A percentile compares a stretch with the other conserved stretches of the same genome.
Conservation (phyloP, 768 basidiomycete genomes). For the Lanmaoa pseudosensibilis region DNA sequence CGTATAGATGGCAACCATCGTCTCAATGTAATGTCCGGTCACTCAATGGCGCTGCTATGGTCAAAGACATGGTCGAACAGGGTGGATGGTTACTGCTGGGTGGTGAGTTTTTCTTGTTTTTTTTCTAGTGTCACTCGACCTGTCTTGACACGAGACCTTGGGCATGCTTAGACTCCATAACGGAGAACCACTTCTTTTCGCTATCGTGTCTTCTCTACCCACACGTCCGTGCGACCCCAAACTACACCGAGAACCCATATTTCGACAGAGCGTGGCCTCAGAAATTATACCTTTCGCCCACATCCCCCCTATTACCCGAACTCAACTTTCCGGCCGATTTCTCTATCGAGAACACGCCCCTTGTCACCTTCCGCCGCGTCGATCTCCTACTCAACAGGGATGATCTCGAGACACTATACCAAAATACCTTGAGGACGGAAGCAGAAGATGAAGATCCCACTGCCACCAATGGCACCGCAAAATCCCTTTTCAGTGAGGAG, state of each 20-base stretch:
- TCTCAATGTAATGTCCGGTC: constrained; percentile 43
- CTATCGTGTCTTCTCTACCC: constrained; percentile 65
- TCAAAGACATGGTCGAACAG: constrained; percentile 60
- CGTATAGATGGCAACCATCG: constrained; percentile 56
- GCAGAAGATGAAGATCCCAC: constrained; percentile 13
- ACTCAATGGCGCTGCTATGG: constrained; percentile 43
- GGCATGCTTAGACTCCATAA: constrained; percentile 53
- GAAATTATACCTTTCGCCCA: constrained; percentile 57
- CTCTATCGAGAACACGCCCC: constrained; percentile 55
- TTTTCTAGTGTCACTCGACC: not conserved
- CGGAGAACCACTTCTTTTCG: constrained; percentile 75
- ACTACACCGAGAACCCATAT: constrained; percentile 51
- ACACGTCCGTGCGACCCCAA: constrained; percentile 64
- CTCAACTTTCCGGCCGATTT: constrained; percentile 52
- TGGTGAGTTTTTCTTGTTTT: constrained; percentile 43
- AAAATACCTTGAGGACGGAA: constrained; percentile 20
- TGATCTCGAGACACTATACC: constrained; percentile 50
- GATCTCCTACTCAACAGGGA: constrained; percentile 54
- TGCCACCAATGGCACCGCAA: constrained; percentile 26
- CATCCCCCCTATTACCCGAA: constrained; percentile 38
- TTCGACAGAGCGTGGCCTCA: constrained; percentile 70
- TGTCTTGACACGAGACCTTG: constrained; percentile 5
- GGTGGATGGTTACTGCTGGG: constrained; percentile 72
- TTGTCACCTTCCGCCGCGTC: constrained; percentile 64
- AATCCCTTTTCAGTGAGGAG: constrained; percentile 56